Base-by-base conservation (phyloP, 129 eudicot species). In the Rutidosis leptorrhynchoides region DNA sequence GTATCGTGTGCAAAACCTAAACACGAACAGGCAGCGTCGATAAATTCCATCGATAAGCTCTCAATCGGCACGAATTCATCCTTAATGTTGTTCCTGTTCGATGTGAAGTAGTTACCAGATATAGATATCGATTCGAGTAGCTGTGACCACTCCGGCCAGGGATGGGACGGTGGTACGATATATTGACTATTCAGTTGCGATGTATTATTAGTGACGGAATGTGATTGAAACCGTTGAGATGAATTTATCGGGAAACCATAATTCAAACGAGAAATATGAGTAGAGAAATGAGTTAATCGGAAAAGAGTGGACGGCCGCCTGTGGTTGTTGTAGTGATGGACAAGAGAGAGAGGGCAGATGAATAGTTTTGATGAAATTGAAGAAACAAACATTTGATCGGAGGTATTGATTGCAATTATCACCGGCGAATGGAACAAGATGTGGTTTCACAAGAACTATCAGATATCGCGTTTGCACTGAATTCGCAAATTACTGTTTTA, bases 71-170 rank as follows among this genome's bases (percentile, higher is more conserved):
- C 91, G 10, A 87, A 83, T 4, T 62, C 82, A n/a, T 82, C 89
- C 58, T 75, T 83, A 0, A 79, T 43, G 4, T 3, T 30, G 7
- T 3, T 37, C 25, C 65, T 27, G 45, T 72, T 15, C 11, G 26
- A 20, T 6, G 64, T 71, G 1, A 73, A 30, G 35, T 61, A 20
- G 11, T 14, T 0, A 8, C 74, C 77, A 11, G 65, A 7, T 24
- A 11, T 58, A 11, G 69, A 73, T 65, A 85, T 3, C n/a, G 60
- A 52, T 48, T 77, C 60, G 7, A 92, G 23, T 0, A 92, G 67
- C 2, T 73, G 35, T 9, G 75, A 73, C 87, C 83, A 82, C 64
- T 88, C 96, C 46, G 89, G 95, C 92, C 95, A 88, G 1, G 95
- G 89, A 62, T 80, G 95, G 24, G 66, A 25, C 32, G 65, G 5